These are phyloP conservation scores for Botrytis tulipae DNA, from an alignment of 2,329 filamentous ascomycete species.

Conservation along the genomic window DNA sequence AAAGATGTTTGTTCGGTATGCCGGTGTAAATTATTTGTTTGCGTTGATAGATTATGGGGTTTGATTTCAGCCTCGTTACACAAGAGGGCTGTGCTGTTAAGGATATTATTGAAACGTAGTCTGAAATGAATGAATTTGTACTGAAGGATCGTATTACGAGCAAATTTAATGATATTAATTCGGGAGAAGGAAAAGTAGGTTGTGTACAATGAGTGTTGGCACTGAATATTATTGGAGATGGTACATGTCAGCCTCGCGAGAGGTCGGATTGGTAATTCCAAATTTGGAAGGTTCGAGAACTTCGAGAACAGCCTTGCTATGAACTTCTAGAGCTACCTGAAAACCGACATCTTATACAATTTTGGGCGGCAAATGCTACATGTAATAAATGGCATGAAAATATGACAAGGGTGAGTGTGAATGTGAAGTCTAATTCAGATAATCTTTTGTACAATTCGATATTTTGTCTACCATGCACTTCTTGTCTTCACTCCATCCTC, in stretches of 20 bases:
- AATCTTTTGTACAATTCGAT: constrained; percentile 22
- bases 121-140: neutral
- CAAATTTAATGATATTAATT: neutral
- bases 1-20: neutral
- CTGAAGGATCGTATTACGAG: neutral
- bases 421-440: constrained; percentile 18
- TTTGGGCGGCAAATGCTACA: neutral
- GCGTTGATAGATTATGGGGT: neutral
- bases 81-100: neutral
- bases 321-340: neutral
- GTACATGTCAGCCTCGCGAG: constrained; percentile 6
- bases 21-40: neutral
- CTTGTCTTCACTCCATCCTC: neutral
- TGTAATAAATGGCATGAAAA: neutral
- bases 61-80: constrained; percentile 2
- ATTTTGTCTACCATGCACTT: constrained; percentile 14
- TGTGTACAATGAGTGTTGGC: neutral
- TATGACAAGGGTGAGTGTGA: neutral
- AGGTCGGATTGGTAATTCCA: constrained; percentile 12
- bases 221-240: neutral
- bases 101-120: neutral
- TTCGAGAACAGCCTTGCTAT: neutral
- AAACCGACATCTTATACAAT: neutral
- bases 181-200: neutral
- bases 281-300: constrained; percentile 13